Evolutionary conservation across 2,329 filamentous ascomycete species (phyloP).

Genomic region (Calonectria leucothoes): DNA sequence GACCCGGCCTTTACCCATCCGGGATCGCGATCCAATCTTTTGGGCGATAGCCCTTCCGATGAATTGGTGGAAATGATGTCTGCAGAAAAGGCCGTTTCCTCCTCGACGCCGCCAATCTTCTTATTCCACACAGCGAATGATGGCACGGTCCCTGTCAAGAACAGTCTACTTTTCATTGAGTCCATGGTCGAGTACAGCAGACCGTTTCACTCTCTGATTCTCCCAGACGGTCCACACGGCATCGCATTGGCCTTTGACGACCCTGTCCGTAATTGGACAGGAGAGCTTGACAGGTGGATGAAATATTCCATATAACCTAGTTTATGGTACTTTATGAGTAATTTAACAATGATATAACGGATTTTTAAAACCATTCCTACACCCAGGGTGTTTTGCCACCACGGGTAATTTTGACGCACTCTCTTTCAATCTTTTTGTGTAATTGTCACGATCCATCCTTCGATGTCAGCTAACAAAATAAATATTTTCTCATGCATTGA

Average conservation of each 20-base stretch:
- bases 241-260: constrained; percentile 27
- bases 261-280: constrained; percentile 28
- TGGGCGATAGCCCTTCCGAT: constrained; percentile 16
- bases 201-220: constrained; percentile 17
- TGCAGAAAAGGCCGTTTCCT: constrained; percentile 24
- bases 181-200: constrained; percentile 25
- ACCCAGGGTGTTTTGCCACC: too few species aligned
- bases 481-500: not conserved
- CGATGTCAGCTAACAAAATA: not conserved
- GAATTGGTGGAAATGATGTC: constrained; percentile 25
- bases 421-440: not conserved
- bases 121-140: constrained; percentile 33
- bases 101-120: constrained; percentile 24
- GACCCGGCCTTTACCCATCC: constrained; percentile 27
- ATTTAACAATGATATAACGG: not conserved
- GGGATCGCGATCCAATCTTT: constrained; percentile 27
- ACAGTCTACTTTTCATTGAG: constrained; percentile 25
- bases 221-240: constrained; percentile 27
- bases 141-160: constrained; percentile 25
- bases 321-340: not conserved
- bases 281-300: constrained; percentile 26
- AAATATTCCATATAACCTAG: constrained; percentile 30
- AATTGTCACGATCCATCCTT: not conserved
- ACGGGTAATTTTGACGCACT: not conserved
- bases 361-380: too few species aligned